Evolutionary conservation across 768 basidiomycete genomes (phyloP).

Genomic region (Lyophyllum semitale): DNA sequence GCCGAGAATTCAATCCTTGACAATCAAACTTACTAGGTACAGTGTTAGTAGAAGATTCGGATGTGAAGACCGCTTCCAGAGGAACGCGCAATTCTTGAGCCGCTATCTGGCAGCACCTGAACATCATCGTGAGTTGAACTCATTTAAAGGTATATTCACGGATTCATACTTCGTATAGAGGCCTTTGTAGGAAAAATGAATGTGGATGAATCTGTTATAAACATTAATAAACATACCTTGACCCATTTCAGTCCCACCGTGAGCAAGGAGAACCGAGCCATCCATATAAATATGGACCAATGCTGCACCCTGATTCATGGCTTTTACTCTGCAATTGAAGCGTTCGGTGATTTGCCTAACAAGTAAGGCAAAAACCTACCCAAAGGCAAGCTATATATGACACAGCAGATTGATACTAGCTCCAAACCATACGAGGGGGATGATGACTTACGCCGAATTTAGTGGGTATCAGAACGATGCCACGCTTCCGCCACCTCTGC

Average conservation of each 20-base stretch:
- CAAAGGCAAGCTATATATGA: constrained; percentile 13
- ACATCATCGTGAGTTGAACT: not conserved
- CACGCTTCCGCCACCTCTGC: constrained; percentile 18
- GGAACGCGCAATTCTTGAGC: constrained; percentile 15
- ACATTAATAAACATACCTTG: constrained; percentile 7
- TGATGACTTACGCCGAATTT: constrained; percentile 19
- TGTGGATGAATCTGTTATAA: not conserved
- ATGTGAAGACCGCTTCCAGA: constrained; percentile 14
- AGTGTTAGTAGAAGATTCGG: constrained; percentile 14
- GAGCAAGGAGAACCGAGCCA: constrained; percentile 17
- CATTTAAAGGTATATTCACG: not conserved
- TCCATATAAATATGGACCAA: constrained; percentile 18
- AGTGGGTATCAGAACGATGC: constrained; percentile 14
- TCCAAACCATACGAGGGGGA: not conserved
- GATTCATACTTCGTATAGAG: constrained; percentile 5
- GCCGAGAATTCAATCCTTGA: not conserved
- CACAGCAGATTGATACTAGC: not conserved
- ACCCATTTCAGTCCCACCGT: constrained; percentile 19
- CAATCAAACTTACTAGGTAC: constrained; percentile 11
- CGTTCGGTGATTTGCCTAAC: not conserved
- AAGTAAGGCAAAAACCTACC: not conserved
- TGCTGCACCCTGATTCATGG: constrained; percentile 16
- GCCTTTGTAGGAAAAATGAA: not conserved
- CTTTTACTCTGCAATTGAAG: not conserved
- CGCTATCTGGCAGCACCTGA: constrained; percentile 17